phyloP scores from a whole-genome alignment of 768 basidiomycete genomes.

The Tylopilus subfusipes region DNA sequence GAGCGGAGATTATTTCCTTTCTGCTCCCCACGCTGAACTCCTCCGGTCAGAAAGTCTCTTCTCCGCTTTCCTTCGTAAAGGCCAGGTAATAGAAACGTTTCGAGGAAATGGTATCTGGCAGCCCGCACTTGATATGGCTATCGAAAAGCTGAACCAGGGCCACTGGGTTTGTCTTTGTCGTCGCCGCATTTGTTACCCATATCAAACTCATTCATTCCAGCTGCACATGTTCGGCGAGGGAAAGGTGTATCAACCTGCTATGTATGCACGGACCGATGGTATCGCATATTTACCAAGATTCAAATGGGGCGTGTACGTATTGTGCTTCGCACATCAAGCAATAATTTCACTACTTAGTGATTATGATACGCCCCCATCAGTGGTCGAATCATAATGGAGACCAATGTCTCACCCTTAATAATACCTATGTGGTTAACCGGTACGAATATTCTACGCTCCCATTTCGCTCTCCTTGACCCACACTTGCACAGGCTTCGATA shows the following conservation, averaged over 20 bases:
- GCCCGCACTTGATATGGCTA: conserved; percentile 78
- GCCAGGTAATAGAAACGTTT: conserved; percentile 91
- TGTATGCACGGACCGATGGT: conserved; percentile 43
- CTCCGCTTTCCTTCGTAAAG: conserved; percentile 80
- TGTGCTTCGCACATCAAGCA: not conserved
- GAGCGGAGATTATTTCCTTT: not conserved
- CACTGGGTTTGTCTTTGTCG: conserved; percentile 64
- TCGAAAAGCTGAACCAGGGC: conserved; percentile 74
- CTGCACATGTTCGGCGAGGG: conserved; percentile 91
- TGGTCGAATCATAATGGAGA: conserved; percentile 78
- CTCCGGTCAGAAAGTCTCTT: conserved; percentile 56
- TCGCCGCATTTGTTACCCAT: not conserved
- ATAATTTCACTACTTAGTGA: not conserved
- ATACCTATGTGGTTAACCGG: conserved; percentile 96
- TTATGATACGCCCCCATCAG: conserved; percentile 36
- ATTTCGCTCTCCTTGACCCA: not conserved
- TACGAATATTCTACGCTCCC: conserved; percentile 18
- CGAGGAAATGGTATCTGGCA: conserved; percentile 90
- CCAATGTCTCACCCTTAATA: conserved; percentile 62
- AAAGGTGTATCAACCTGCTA: conserved; percentile 72
- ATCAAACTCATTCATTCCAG: conserved; percentile 38
- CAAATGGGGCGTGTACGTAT: conserved; percentile 92
- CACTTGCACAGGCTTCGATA: conserved; percentile 62
- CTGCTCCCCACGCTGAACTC: conserved; percentile 11
- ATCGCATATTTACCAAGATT: conserved; percentile 62